phyloP scores from a whole-genome alignment of 495 filamentous ascomycete species.

The Xylaria scruposa region DNA sequence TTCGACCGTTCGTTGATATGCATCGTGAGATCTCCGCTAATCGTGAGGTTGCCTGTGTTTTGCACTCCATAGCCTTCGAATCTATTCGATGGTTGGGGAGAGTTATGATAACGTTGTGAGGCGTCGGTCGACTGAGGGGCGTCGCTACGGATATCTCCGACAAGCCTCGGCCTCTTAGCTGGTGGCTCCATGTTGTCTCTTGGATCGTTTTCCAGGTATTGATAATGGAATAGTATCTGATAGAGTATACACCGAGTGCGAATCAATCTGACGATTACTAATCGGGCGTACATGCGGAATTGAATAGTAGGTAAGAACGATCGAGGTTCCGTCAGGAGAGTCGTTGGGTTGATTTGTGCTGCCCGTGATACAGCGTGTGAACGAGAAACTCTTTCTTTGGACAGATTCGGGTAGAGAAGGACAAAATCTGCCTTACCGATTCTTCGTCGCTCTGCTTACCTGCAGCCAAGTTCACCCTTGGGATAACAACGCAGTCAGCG shows the following conservation, averaged over 20 bases:
- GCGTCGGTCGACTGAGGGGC: neutral
- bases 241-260: neutral
- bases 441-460: too few relatives aligned
- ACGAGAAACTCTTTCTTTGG: too few relatives aligned
- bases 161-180: neutral
- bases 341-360: too few relatives aligned
- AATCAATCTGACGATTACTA: neutral
- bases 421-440: too few relatives aligned
- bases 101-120: neutral
- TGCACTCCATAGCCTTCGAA: neutral
- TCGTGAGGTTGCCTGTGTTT: neutral
- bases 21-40: neutral
- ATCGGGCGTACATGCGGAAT: too few relatives aligned
- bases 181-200: neutral
- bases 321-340: too few relatives aligned
- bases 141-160: neutral
- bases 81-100: neutral
- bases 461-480: too few relatives aligned
- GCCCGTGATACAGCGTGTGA: too few relatives aligned
- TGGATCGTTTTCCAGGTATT: neutral
- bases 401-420: too few relatives aligned
- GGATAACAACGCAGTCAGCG: too few relatives aligned
- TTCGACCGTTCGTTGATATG: neutral
- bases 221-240: neutral
- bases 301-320: too few relatives aligned